Conservation (phyloP, 2,329 filamentous ascomycete species). For the Ilyonectria robusta region DNA sequence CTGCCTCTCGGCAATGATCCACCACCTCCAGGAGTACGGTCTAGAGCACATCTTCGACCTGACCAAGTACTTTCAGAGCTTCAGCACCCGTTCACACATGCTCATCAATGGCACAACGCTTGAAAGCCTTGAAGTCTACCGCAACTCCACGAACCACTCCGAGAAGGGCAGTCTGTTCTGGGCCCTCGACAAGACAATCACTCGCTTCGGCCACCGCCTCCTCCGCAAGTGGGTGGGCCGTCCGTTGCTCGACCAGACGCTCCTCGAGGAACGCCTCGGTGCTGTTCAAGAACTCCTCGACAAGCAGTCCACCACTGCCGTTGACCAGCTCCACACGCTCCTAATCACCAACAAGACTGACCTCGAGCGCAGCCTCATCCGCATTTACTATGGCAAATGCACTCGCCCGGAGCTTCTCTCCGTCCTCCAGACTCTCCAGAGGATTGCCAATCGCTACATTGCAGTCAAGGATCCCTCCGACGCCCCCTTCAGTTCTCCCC, state of each 20-base stretch:
- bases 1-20: slow-evolving; percentile 97
- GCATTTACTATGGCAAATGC: slow-evolving; percentile 98
- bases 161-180: slow-evolving; percentile 94
- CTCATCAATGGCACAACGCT: slow-evolving; percentile 94
- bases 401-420: slow-evolving; percentile 88
- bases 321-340: slow-evolving; percentile 82
- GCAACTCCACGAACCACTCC: slow-evolving; percentile 90
- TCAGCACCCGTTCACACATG: slow-evolving; percentile 96
- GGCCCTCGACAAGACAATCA: slow-evolving; percentile 93
- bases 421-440: slow-evolving; percentile 88
- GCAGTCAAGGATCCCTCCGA: slow-evolving; percentile 75
- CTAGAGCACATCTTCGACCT: slow-evolving; percentile 96
- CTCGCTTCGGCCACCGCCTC: slow-evolving; percentile 88
- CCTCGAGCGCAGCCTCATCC: slow-evolving; percentile 91
- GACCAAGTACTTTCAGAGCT: slow-evolving; percentile 97
- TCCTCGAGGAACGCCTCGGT: slow-evolving; percentile 82
- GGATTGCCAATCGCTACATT: slow-evolving; percentile 82
- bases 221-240: slow-evolving; percentile 96
- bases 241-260: slow-evolving; percentile 82
- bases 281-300: slow-evolving; percentile 90
- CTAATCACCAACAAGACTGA: slow-evolving; percentile 82
- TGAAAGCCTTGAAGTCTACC: slow-evolving; percentile 94
- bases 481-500: slow-evolving; percentile 78
- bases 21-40: slow-evolving; percentile 90
- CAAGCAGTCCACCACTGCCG: slow-evolving; percentile 73